phyloP scores from a whole-genome alignment of 1,284 basidiomycete genomes.

The Sanghuangporus weigelae region DNA sequence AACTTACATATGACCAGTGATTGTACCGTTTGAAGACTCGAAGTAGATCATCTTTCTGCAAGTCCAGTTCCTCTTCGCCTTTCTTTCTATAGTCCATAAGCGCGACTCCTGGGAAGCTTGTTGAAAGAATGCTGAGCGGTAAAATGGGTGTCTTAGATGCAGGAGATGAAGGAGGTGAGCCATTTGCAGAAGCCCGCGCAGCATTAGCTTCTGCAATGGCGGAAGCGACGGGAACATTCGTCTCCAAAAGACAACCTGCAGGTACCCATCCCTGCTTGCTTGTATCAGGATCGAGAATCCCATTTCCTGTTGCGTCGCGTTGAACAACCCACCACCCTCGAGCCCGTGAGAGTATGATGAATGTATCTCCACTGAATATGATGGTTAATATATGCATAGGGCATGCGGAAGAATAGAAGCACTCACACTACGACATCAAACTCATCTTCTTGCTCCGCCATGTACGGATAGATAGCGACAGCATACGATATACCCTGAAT shows the following conservation, averaged over 20 bases:
- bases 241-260: slow-evolving; percentile 92
- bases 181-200: slow-evolving; percentile 25
- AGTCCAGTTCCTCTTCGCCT: slow-evolving; percentile 43
- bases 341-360: slow-evolving; percentile 89
- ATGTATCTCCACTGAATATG: slow-evolving; percentile 72
- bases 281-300: slow-evolving; percentile 71
- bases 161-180: slow-evolving; percentile 14
- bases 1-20: slow-evolving; percentile 42
- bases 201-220: slow-evolving; percentile 75
- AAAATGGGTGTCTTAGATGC: slow-evolving; percentile 32
- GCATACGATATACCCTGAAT: slow-evolving; percentile 76
- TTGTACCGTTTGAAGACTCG: slow-evolving; percentile 62
- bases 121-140: slow-evolving; percentile 44
- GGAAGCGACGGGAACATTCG: slow-evolving; percentile 71
- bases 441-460: slow-evolving; percentile 96
- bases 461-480: slow-evolving; percentile 91
- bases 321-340: slow-evolving; percentile 99
- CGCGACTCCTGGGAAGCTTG: slow-evolving; percentile 50
- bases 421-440: slow-evolving; percentile 95
- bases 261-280: slow-evolving; percentile 84
- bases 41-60: slow-evolving; percentile 45
- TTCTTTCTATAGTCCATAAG: slow-evolving; percentile 53
- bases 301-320: slow-evolving; percentile 82
- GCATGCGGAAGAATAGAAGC: slow-evolving; percentile 13
- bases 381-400: background rate